Evolutionary conservation across 352 stramenopile genomes (phyloP), one percentile per base, ranked within the genome.

Genomic region (Globisporangium barbulae): DNA sequence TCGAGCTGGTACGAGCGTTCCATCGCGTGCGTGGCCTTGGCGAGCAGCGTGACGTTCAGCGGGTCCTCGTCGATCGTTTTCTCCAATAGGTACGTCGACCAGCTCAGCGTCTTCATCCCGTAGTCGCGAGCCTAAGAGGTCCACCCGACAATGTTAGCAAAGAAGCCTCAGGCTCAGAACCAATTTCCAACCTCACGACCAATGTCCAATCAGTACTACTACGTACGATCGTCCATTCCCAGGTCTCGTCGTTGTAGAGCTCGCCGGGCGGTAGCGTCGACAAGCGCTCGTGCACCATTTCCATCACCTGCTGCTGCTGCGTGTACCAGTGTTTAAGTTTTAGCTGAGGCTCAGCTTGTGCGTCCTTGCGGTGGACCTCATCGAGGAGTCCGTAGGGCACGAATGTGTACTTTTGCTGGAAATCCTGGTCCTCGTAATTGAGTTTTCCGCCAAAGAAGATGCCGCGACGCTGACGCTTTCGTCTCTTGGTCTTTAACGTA

Each of bases 171-270:
- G 1, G 25, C 25, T 28, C 3, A 21, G n/a, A 37, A 39, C 30
- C 49, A 59, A 44, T 61, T 42, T 57, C 25, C 1, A 48, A 54
- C 25, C 13, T 54, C 13, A 33, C 2, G 42, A 15, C n/a, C 19
- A 49, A 28, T 25, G 25, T 49, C 42, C n/a, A 49, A 6, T n/a
- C 13, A n/a, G 39, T 45, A 28, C 25, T 28, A 28, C 25, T 28
- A 35, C 85, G 66, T 62, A 86, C 74, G 37, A 98, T 92, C 0
- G 94, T 98, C 83, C 87, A 97, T 64, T 98, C 94, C 94, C 94
- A 98, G 5, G 93, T 98, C 49, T 93, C 78, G 62, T 89, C 71
- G 31, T 84, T 75, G 75, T 97, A 98, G n/a, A 90, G 87, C 7
- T 70, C 47, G n/a, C 65, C 68, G n/a, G 79, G 73, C 8, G 85